Evolutionary conservation across 2,329 filamentous ascomycete genomes (phyloP).

Genomic region (Fusarium sp.): DNA sequence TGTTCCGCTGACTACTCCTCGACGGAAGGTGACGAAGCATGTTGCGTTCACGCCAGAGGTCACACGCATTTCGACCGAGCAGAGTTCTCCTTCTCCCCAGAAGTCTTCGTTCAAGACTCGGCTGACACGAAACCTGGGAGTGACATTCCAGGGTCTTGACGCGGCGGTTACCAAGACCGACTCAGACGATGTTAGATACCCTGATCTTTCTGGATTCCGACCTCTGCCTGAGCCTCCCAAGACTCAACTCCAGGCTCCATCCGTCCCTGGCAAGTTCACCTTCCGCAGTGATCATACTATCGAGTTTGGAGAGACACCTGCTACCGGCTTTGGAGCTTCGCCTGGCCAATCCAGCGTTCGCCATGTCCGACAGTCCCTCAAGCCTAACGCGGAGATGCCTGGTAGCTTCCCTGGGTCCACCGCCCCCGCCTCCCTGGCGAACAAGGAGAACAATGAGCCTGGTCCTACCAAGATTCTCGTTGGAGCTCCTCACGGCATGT

Average conservation of each 20-base stretch:
- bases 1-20: slow-evolving; percentile 72
- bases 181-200: slow-evolving; percentile 60
- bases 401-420: slow-evolving; percentile 63
- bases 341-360: slow-evolving; percentile 72
- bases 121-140: slow-evolving; percentile 43
- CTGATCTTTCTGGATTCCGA: slow-evolving; percentile 62
- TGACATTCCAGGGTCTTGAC: slow-evolving; percentile 48
- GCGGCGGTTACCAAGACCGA: slow-evolving; percentile 41
- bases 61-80: slow-evolving; percentile 57
- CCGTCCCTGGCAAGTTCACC: slow-evolving; percentile 70
- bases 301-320: slow-evolving; percentile 62
- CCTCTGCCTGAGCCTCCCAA: slow-evolving; percentile 46
- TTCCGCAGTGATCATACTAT: slow-evolving; percentile 77
- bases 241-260: slow-evolving; percentile 47
- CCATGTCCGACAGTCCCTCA: slow-evolving; percentile 66
- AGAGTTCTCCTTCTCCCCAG: slow-evolving; percentile 68
- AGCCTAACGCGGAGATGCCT: slow-evolving; percentile 61
- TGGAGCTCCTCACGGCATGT: slow-evolving; percentile 71
- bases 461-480: slow-evolving; percentile 50
- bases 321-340: slow-evolving; percentile 66
- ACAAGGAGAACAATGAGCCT: slow-evolving; percentile 68
- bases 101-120: slow-evolving; percentile 63
- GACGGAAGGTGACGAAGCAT: slow-evolving; percentile 75
- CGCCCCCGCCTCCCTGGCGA: slow-evolving; percentile 51
- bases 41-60: slow-evolving; percentile 84